These are phyloP conservation scores for Prunus kanzakura DNA, from an alignment of 306 rosid species.

Conservation along the genomic window DNA sequence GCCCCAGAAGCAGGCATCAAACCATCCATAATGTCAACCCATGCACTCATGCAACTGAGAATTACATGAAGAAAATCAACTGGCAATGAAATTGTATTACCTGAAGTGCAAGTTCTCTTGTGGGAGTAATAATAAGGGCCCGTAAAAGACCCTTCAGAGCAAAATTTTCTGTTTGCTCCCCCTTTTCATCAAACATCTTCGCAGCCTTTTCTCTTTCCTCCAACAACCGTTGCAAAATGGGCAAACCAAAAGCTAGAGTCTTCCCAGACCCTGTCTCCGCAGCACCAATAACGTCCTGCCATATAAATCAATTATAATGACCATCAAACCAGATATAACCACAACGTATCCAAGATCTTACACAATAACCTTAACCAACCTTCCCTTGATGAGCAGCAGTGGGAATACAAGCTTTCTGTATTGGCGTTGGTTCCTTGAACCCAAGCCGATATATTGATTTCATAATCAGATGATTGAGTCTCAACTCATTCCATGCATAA, in stretches of 20 bases:
- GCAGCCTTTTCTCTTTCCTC: slow-evolving; percentile 79
- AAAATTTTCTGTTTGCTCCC: slow-evolving; percentile 43
- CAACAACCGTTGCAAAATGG: slow-evolving; percentile 87
- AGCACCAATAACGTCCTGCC: slow-evolving; percentile 96
- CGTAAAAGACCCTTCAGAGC: slow-evolving; percentile 63
- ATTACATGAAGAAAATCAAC: slow-evolving; percentile 17
- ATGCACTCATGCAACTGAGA: slow-evolving; percentile 18
- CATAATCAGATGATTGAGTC: slow-evolving; percentile 85
- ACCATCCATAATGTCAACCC: no score
- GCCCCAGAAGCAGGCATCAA: no score
- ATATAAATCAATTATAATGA: slow-evolving; percentile 21
- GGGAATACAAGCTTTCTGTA: slow-evolving; percentile 91
- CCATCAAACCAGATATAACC: slow-evolving; percentile 9
- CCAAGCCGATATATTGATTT: slow-evolving; percentile 73
- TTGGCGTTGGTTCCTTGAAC: slow-evolving; percentile 89
- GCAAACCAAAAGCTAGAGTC: slow-evolving; percentile 97
- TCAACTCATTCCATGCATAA: slow-evolving; percentile 85
- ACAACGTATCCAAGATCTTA: neutral
- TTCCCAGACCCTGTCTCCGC: slow-evolving; percentile 98
- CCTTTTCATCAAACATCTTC: slow-evolving; percentile 43
- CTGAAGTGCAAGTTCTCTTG: slow-evolving; percentile 96
- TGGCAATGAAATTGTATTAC: slow-evolving; percentile 36
- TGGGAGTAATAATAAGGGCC: slow-evolving; percentile 88
- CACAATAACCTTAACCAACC: slow-evolving; percentile 52
- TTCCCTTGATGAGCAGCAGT: slow-evolving; percentile 98